Conservation (phyloP, 805 yeast species). For the Starmerella asiatica region DNA sequence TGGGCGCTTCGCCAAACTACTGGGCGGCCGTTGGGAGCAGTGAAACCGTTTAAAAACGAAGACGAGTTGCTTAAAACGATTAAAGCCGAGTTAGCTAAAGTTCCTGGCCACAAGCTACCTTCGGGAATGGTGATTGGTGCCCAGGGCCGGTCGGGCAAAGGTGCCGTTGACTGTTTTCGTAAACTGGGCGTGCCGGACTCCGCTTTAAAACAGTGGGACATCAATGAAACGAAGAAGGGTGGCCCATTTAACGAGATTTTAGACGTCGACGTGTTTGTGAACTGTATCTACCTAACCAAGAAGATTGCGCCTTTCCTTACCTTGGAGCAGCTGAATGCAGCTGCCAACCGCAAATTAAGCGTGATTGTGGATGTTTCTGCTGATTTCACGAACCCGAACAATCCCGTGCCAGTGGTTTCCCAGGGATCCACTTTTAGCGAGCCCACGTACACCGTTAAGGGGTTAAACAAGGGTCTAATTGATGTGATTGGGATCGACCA, state of each 20-base stretch:
- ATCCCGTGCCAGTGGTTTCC: conserved; percentile 89
- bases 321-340: conserved; percentile 48
- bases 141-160: conserved; percentile 96
- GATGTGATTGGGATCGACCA: conserved; percentile 94
- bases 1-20: conserved; percentile 79
- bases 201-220: conserved; percentile 86
- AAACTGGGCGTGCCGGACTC: conserved; percentile 79
- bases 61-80: conserved; percentile 58
- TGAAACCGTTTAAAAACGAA: conserved; percentile 75
- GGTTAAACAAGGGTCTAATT: conserved; percentile 66
- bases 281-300: conserved; percentile 86
- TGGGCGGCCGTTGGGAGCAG: conserved; percentile 59
- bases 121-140: conserved; percentile 88
- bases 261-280: conserved; percentile 75
- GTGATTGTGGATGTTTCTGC: conserved; percentile 97
- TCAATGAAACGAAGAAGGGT: conserved; percentile 89
- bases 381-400: conserved; percentile 96
- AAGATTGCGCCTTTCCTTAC: conserved; percentile 89
- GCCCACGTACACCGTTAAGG: conserved; percentile 71
- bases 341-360: conserved; percentile 56
- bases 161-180: conserved; percentile 74
- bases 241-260: conserved; percentile 95
- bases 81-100: conserved; percentile 44
- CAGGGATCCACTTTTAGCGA: conserved; percentile 80
- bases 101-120: conserved; percentile 39